Conservation (phyloP, 2,329 filamentous ascomycete genomes). For the Fusarium napiforme region DNA sequence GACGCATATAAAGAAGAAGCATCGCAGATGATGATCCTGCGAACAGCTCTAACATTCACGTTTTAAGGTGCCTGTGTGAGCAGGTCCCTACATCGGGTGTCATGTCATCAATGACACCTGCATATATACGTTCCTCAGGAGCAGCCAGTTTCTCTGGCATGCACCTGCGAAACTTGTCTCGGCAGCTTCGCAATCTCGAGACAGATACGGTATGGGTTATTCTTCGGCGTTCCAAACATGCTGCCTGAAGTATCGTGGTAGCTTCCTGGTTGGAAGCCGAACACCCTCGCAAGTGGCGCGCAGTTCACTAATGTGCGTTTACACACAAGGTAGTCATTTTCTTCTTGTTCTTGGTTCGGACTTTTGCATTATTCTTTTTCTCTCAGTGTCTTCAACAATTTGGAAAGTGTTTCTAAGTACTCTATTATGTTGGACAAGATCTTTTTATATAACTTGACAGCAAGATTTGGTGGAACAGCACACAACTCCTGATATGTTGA, state of each 20-base stretch:
- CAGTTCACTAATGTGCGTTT: neutral
- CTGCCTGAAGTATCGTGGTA: neutral
- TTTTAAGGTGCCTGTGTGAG: conserved; percentile 37
- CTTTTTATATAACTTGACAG: conserved; percentile 14
- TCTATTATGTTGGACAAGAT: conserved; percentile 10
- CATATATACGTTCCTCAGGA: conserved; percentile 49
- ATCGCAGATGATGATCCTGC: conserved; percentile 28
- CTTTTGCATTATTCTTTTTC: neutral
- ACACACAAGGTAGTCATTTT: conserved; percentile 17
- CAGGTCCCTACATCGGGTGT: conserved; percentile 37
- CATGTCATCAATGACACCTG: conserved; percentile 33
- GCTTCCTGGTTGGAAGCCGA: neutral
- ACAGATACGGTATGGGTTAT: conserved; percentile 8
- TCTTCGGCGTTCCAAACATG: conserved; percentile 1
- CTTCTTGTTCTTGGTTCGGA: conserved; percentile 3
- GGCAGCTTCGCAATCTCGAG: conserved; percentile 22
- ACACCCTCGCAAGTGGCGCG: neutral
- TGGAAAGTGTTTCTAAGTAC: neutral
- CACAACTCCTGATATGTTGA: conserved; percentile 24
- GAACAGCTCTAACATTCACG: conserved; percentile 36
- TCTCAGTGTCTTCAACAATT: neutral
- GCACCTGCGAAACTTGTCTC: conserved; percentile 35
- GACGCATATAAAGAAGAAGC: conserved; percentile 49
- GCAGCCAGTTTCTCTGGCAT: conserved; percentile 23
- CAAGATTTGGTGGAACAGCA: conserved; percentile 40